Base-by-base conservation (phyloP, 2,329 filamentous ascomycete genomes). In the Apiospora phragmitis region DNA sequence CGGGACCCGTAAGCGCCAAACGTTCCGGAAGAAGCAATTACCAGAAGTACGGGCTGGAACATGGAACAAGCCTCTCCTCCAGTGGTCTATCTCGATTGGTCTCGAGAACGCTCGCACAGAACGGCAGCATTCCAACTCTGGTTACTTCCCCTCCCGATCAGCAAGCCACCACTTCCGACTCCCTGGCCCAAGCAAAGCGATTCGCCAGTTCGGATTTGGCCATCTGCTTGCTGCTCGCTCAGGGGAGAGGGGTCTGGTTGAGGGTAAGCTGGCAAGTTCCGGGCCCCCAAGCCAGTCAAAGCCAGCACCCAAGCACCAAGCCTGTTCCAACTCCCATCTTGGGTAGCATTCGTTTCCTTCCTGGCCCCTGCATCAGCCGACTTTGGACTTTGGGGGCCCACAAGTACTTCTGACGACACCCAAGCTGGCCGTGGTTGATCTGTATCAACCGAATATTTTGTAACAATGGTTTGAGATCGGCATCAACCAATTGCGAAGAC, bases 401-500 rank as follows among this genome's bases (percentile, higher is more conserved):
- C 55, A 35, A 38, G 32, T 62, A 62, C 55, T 62, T 62, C 8
- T 35, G 8, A 38, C 18, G 55, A 38, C 32, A 38, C 32, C 55
- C 9, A 62, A 14, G 18, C 21, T 62, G 55, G 55, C 55, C 11
- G 55, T 38, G 55, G 16, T 11, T 35, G 55, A 38, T 38, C 55
- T 62, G 55, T 62, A 38, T 62, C 55, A 38, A 62, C 55, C 55
- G 55, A 62, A 38, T 38, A 21, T 62, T 14, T 38, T 24, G 55
- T 62, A 62, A 62, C 55, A 38, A 12, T 62, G 55, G 55, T 62
- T 38, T 38, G 29, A 62, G 55, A 62, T 62, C 29, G 55, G 55
- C 55, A 62, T 4, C 55, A 62, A 3, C 55, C 32, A 62, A 16
- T 18, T 29, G 26, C 16, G 26, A 59, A 59, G 32, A 59, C 51